Evolutionary conservation across 306 rosid genomes (phyloP).

Genomic region (Cyamopsis tetragonoloba): DNA sequence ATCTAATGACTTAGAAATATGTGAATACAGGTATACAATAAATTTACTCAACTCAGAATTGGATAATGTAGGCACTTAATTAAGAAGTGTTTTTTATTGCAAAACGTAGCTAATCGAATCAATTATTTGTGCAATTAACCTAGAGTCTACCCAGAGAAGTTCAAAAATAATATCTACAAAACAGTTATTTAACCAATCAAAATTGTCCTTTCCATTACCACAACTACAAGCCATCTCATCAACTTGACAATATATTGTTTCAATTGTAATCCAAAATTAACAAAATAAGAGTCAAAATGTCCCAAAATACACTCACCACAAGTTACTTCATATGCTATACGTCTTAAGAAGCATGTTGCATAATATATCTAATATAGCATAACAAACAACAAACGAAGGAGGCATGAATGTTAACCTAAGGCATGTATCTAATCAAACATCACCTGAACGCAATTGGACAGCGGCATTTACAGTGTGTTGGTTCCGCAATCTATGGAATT

Average conservation of each 20-base stretch:
- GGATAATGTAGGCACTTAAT: background rate
- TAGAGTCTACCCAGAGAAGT: background rate
- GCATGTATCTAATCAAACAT: too few relatives aligned
- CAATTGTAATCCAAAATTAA: too few relatives aligned
- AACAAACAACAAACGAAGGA: too few relatives aligned
- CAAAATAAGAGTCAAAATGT: too few relatives aligned
- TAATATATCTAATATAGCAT: too few relatives aligned
- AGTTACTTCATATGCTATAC: too few relatives aligned
- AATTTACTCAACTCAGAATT: conserved; percentile 11
- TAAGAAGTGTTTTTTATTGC: background rate
- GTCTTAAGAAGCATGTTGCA: too few relatives aligned
- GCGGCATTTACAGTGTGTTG: too few relatives aligned
- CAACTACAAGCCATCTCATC: conserved; percentile 27
- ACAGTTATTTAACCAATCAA: conserved; percentile 21
- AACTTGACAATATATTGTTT: conserved; percentile 13
- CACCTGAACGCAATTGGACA: too few relatives aligned
- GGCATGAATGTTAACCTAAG: too few relatives aligned
- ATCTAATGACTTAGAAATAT: background rate
- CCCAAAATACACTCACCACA: too few relatives aligned
- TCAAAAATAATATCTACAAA: conserved; percentile 30
- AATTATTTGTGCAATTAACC: background rate
- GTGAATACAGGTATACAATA: background rate
- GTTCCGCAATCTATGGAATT: too few relatives aligned
- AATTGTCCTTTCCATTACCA: conserved; percentile 13
- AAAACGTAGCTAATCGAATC: background rate